Evolutionary conservation across 805 yeast genomes (phyloP).

Genomic region (Wickerhamomyces mucosus): DNA sequence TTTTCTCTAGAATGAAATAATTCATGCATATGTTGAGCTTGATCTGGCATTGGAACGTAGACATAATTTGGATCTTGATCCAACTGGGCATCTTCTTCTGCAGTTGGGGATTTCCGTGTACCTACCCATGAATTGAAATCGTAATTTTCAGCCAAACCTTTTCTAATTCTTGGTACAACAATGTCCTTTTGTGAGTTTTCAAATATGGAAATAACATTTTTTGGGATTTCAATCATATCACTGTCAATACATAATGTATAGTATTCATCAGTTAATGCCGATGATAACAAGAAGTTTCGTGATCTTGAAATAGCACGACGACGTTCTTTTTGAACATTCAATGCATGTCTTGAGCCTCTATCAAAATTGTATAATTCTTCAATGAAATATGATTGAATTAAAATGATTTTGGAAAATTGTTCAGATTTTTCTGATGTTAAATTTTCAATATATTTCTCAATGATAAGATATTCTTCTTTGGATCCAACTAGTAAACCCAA

Average conservation of each 20-base stretch:
- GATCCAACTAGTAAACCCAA: constrained; percentile 14
- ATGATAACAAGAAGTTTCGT: constrained; percentile 20
- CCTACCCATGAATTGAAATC: constrained; percentile 30
- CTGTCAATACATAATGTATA: constrained; percentile 24
- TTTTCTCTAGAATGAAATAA: constrained; percentile 6
- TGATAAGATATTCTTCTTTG: constrained; percentile 6
- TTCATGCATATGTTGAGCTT: constrained; percentile 16
- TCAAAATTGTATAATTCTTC: constrained; percentile 9
- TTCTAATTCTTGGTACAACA: constrained; percentile 21
- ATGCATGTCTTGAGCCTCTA: constrained; percentile 12
- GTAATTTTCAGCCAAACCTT: constrained; percentile 21
- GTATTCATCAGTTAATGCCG: constrained; percentile 18
- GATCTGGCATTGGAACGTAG: constrained; percentile 19
- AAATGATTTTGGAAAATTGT: constrained; percentile 9
- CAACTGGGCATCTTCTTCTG: constrained; percentile 11
- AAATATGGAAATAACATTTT: constrained; percentile 18
- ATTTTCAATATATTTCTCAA: constrained; percentile 6
- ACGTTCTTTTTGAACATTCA: constrained; percentile 17
- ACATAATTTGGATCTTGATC: constrained; percentile 12
- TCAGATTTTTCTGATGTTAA: constrained; percentile 1
- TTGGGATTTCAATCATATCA: constrained; percentile 20
- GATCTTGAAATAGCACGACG: constrained; percentile 21
- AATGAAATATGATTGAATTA: constrained; percentile 15
- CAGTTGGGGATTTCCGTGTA: constrained; percentile 18
- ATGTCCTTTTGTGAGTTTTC: constrained; percentile 20